Percentiles rank a stretch among this genome's conserved stretches.
Evolutionary conservation across 257 asterid species (phyloP).

Genomic region (Primulina huaijiensis): DNA sequence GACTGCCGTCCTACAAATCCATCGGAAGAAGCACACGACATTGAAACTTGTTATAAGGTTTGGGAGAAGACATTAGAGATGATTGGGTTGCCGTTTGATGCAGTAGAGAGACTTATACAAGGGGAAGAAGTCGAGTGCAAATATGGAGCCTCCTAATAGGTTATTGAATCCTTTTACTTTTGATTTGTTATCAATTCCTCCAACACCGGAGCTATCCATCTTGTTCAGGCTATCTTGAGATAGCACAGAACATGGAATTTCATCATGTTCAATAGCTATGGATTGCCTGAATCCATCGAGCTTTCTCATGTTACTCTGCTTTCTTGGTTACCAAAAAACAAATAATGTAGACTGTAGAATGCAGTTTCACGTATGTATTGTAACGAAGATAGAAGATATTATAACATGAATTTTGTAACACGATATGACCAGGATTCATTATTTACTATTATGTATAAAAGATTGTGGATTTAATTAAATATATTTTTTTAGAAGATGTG

Average conservation of each 20-base stretch:
- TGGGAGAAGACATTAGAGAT: constrained; percentile 94
- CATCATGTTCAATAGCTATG: not conserved
- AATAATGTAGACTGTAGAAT: too few species aligned
- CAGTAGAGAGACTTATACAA: constrained; percentile 75
- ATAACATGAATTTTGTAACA: not conserved
- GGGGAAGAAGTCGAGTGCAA: constrained; percentile 70
- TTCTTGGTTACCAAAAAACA: too few species aligned
- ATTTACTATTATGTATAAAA: too few species aligned
- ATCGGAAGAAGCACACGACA: constrained; percentile 81
- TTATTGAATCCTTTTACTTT: not conserved
- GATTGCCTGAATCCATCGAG: not conserved
- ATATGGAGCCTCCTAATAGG: constrained; percentile 28
- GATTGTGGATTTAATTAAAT: too few species aligned
- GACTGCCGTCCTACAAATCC: constrained; percentile 94
- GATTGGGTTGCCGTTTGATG: constrained; percentile 80
- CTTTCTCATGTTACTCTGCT: not conserved
- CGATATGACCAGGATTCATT: not conserved
- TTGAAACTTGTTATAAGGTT: constrained; percentile 60
- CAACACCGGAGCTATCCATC: not conserved
- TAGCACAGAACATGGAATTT: not conserved
- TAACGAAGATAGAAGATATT: not conserved
- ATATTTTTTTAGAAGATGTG: too few species aligned
- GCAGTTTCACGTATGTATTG: not conserved
- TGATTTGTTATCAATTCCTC: not conserved
- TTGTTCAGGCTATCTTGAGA: not conserved